Percentiles rank a stretch among this genome's conserved stretches.
phyloP scores from a whole-genome alignment of 768 basidiomycete species.

The Pulveroboletus ravenelii region DNA sequence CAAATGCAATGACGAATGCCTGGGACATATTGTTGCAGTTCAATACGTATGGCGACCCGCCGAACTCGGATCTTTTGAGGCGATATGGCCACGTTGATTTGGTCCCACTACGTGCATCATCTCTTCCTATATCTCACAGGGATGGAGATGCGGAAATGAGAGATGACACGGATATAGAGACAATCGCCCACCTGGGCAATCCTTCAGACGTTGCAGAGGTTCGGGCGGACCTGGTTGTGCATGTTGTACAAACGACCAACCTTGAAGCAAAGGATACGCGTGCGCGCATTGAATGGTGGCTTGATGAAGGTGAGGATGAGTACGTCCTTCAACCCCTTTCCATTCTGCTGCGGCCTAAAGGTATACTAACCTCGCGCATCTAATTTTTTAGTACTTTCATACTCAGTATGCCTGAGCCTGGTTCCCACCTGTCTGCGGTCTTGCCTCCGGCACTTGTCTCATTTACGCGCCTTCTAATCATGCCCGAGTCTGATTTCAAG shows the following conservation, averaged over 20 bases:
- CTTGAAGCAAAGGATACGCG: slow-evolving; percentile 1
- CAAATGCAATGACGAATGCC: neutral
- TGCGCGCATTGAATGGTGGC: slow-evolving; percentile 83
- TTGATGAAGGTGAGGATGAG: slow-evolving; percentile 90
- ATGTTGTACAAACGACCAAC: slow-evolving; percentile 26
- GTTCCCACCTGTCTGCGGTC: slow-evolving; percentile 53
- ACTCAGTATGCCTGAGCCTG: slow-evolving; percentile 21
- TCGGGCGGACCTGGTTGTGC: slow-evolving; percentile 63
- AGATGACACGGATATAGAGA: slow-evolving; percentile 17
- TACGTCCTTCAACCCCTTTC: slow-evolving; percentile 33
- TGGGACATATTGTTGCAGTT: slow-evolving; percentile 45
- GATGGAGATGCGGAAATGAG: slow-evolving; percentile 12
- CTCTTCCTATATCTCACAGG: neutral
- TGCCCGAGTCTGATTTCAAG: slow-evolving; percentile 54
- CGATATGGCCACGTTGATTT: slow-evolving; percentile 91
- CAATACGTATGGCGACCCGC: slow-evolving; percentile 93
- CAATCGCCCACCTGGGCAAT: slow-evolving; percentile 44
- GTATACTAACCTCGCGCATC: neutral
- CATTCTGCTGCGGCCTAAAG: neutral
- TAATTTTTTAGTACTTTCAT: slow-evolving; percentile 7
- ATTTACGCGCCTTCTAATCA: slow-evolving; percentile 58
- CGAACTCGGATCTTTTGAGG: slow-evolving; percentile 90
- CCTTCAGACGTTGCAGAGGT: slow-evolving; percentile 79
- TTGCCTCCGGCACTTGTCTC: slow-evolving; percentile 60
- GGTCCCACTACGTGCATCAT: slow-evolving; percentile 46